Evolutionary conservation across 306 rosid genomes (phyloP).

Genomic region (Glycine tomentella): DNA sequence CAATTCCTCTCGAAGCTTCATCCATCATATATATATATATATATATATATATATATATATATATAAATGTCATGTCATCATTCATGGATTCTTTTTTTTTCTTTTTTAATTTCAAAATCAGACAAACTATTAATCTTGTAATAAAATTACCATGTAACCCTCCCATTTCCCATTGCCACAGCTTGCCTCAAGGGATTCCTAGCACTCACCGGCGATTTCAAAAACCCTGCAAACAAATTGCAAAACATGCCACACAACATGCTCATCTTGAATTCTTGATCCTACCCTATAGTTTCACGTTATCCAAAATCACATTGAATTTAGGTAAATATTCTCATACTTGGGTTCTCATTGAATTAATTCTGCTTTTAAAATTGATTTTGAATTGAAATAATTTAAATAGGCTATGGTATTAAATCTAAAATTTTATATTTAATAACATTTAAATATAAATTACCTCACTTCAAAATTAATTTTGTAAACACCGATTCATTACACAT

Average conservation of each 20-base stretch:
- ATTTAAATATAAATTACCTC: too few relatives aligned
- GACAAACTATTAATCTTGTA: neutral
- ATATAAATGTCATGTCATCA: too few relatives aligned
- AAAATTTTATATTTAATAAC: too few relatives aligned
- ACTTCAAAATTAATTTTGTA: neutral
- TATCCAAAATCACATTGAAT: too few relatives aligned
- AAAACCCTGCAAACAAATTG: conserved; percentile 57
- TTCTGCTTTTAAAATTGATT: too few relatives aligned
- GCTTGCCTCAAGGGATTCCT: conserved; percentile 71
- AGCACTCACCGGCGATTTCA: conserved; percentile 54
- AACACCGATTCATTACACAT: neutral
- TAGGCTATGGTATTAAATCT: too few relatives aligned
- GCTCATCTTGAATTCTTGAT: neutral
- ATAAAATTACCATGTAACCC: conserved; percentile 67
- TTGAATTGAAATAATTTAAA: too few relatives aligned
- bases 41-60: too few relatives aligned
- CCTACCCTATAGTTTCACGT: too few relatives aligned
- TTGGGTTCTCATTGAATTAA: too few relatives aligned
- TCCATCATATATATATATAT: too few relatives aligned
- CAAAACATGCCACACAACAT: neutral
- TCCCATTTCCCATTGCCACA: conserved; percentile 66
- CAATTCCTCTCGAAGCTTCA: conserved; percentile 81
- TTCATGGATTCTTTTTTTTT: neutral
- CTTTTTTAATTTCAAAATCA: neutral
- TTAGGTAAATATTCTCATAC: neutral